Conservation (phyloP, 2,329 filamentous ascomycete species). For the Colletotrichum acutatum region DNA sequence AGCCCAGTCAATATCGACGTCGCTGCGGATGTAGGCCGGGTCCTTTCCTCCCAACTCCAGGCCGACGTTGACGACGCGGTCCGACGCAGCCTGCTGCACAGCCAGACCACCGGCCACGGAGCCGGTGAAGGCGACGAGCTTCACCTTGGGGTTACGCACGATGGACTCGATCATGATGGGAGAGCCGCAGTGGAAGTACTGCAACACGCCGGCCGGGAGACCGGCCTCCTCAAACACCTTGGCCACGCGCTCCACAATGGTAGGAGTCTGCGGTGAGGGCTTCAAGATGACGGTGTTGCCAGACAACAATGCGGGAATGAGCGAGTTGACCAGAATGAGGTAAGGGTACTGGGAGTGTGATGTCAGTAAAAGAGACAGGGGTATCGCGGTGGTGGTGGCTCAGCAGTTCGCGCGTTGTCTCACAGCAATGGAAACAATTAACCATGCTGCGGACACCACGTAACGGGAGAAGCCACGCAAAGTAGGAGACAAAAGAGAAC, state of each 20-base stretch:
- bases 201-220: constrained; percentile 84
- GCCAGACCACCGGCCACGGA: constrained; percentile 89
- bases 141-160: constrained; percentile 79
- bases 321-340: constrained; percentile 89
- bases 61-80: constrained; percentile 86
- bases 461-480: background rate
- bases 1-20: constrained; percentile 91
- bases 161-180: constrained; percentile 80
- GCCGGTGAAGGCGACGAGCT: constrained; percentile 91
- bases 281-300: constrained; percentile 95
- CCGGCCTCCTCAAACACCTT: constrained; percentile 83
- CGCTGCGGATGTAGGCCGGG: constrained; percentile 86
- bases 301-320: constrained; percentile 89
- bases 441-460: background rate
- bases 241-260: constrained; percentile 85
- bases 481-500: constrained; percentile 45
- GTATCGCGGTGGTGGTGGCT: background rate
- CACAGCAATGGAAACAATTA: background rate
- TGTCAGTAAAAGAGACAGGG: constrained; percentile 27
- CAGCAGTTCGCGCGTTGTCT: constrained; percentile 7
- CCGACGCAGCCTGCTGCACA: constrained; percentile 85
- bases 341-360: constrained; percentile 80
- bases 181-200: constrained; percentile 92
- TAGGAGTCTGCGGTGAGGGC: constrained; percentile 94
- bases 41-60: constrained; percentile 96